Base-by-base conservation (phyloP, 371 early-diverging fungal species). In the Mucor lusitanicus region DNA sequence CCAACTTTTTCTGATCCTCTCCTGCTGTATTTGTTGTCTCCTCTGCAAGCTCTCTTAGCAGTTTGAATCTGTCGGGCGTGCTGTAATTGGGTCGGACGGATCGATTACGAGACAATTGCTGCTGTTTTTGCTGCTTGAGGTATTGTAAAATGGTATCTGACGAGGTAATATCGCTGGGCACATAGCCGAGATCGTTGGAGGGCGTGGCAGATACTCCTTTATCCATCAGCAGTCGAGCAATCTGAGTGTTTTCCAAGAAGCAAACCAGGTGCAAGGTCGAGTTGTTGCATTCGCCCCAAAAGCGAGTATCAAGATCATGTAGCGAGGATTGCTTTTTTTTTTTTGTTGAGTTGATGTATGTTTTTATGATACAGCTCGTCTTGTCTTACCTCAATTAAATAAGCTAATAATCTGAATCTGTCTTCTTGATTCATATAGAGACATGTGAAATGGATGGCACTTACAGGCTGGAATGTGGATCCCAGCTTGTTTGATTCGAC, bases 301-400 rank as follows among this genome's bases (percentile, higher is more conserved):
- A 71, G 6, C 74, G 71, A 33, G 74, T 74, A 59, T 74, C 68
- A 19, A 77, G 63, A 59, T 76, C 76, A 64, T 76, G 66, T 32
- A 70, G 17, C 11, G 70, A 64, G 27, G 76, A 67, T 64, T 70
- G 69, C 76, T 73, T 64, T 13, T 44, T 44, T 15, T 13, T 23
- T 48, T 48, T 30, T 30, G 2, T 25, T 50, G 25, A 50, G 50
- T 50, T 50, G 12, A 50, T 50, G 21, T 25, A 50, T 50, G 19
- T 50, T 4, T 25, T 23, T 25, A 9, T 37, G 3, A 50, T 50
- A 25, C 21, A 23, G 11, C 13, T 7, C 33, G 23, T 44, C 68
- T 56, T 67, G 44, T 61, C 35, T 61, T 66, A 76, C 72, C 67
- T 74, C 53, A 32, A 79, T 72, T 32, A 74, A 64, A 72, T 62